Base-by-base conservation (phyloP, 176 grass and related monocot species). In the Lolium perenne region DNA sequence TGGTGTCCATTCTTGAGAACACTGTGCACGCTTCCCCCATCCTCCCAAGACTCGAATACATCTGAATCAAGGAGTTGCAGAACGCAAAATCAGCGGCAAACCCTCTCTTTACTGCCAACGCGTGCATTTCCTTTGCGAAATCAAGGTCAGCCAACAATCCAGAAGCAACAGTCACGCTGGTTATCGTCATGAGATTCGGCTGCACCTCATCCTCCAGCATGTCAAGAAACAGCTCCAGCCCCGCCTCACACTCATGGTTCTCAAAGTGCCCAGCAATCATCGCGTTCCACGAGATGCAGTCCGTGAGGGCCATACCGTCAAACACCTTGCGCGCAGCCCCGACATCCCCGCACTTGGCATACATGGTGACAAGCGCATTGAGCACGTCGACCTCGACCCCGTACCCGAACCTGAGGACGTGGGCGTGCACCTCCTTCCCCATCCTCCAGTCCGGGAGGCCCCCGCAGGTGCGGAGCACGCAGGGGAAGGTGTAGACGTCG, bases 291-390 rank as follows among this genome's bases (percentile, higher is more conserved):
- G 96, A 98, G 54, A 98, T 94, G 25, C 86, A 87, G 35, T 94
- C 93, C 49, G 85, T 91, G 32, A 87, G 7, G 4, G 70, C 58
- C 89, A 98, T 95, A 77, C 65, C 38, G 16, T 92, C 96, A 75
- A 98, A 98, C 64, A 98, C 92, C 84, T 90, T 94, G 2, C 93
- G 86, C 0, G 93, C 96, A 71, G 65, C 72, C 14, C 71, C 59
- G 9, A 63, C 50, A 78, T 95, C 90, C 18, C 93, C 74, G 1
- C 93, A 95, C 77, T 98, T 98, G 20, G 91, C 81, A 65, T 98
- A 98, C 96, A 98, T 98, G 1, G 92, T 95, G 18, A 98, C 87
- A 7, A 98, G 66, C 6, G 96, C 88, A 59, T 98, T 98, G 8
- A 89, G 74, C 10, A 91, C 78, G 10, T 98, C 93, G 0, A 94